Evolutionary conservation across 2,329 filamentous ascomycete genomes (phyloP), one percentile per base, ranked within the genome.

Genomic region (Xylaria sp.): DNA sequence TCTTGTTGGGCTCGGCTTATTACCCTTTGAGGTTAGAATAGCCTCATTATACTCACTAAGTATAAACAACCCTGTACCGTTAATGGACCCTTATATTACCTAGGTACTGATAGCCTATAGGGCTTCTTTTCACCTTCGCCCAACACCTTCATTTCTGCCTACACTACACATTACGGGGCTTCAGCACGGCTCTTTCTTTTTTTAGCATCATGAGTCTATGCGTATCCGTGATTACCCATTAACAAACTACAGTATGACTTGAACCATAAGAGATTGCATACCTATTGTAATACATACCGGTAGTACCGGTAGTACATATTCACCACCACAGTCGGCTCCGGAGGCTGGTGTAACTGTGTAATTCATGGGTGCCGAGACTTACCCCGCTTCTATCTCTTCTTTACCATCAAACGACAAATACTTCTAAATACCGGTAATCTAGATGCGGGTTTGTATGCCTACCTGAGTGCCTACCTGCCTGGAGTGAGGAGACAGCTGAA

Each of bases 1-100:
- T 22, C 44, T 9, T 49, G 33, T 17, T 27, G 13, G 27, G 45
- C 20, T 31, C 6, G 15, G 36, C 25, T 27, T 27, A 11, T 59
- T 64, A n/a, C 61, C n/a, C 27, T 45, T 59, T 53, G 27, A n/a
- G 38, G 61, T 44, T 64, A 64, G 61, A 22, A 45, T 22, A 45
- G 42, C 42, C 42, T 20, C 42, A 45, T 25, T 20, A 22, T 22
- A 22, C 25, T 22, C 10, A 13, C 9, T 13, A 45, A 3, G 29
- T 31, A 31, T 45, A 5, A 17, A 22, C 36, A 38, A 38, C 36
- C 36, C 13, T 39, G 15, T 39, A 15, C 13, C 38, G 13, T 17
- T 39, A 39, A 17, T 38, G 11, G 36, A 38, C 5, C 15, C 15
- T 42, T 17, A 42, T 42, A 42, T 42, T 13, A 15, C 36, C 17